Base-by-base conservation (phyloP, 331 rosid species). In the Quercus tomentella region DNA sequence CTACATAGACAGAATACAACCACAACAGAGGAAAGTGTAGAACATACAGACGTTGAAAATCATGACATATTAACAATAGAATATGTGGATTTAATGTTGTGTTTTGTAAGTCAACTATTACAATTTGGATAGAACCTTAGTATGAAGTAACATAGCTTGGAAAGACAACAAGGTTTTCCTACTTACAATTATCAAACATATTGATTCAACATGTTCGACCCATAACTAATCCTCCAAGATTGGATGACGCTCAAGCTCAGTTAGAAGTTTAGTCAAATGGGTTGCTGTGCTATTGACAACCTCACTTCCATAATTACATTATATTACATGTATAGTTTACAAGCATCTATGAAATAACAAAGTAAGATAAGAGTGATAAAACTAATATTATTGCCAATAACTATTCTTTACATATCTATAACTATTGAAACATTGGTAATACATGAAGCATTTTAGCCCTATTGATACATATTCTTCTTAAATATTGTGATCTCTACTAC, bases 151-250 rank as follows among this genome's bases (percentile, higher is more conserved):
- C 63, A 77, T 45, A 41, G 60, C 71, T n/a, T 51, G 22, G 61
- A 71, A 77, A 35, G 72, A 56, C 8, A 76, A 85, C 25, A 54
- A 45, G 33, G 73, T 74, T 56, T 79, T 77, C 84, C 76, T 58
- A 81, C 84, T 76, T 79, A 70, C 79, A 80, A 61, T 37, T 67
- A 58, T 73, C 77, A 76, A 62, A 69, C 57, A 73, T 70, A 70
- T 4, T 37, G 74, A 65, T 74, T 69, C 66, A 73, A 82, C 71
- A 63, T 0, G 31, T 70, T 22, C 18, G 37, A 54, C 49, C 67
- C 45, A 45, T 63, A 41, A 65, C 80, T 80, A 74, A 18, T 80
- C 75, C 71, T 74, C 82, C 58, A 73, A 61, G 43, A 79, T 61
- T 49, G 78, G 78, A 56, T 51, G 73, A 30, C 12, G 26, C 67